A percentile compares a stretch with the other conserved stretches of the same genome.
Conservation (phyloP, 176 grass and related monocot species). For the Oryza punctata region DNA sequence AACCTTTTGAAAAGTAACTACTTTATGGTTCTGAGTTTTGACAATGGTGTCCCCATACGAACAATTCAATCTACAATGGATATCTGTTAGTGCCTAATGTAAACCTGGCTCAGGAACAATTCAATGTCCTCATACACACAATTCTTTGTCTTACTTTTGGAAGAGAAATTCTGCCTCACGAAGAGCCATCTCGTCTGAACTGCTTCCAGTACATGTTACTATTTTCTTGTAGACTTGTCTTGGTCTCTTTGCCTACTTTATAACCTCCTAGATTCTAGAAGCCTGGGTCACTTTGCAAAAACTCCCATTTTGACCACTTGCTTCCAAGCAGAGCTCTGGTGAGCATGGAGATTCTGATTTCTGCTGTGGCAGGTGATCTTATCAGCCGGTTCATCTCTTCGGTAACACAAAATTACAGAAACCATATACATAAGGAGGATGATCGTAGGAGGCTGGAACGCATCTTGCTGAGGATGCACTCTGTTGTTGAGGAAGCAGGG, state of each 20-base stretch:
- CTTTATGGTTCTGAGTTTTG: neutral
- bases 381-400: slow-evolving; percentile 41
- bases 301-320: neutral
- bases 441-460: slow-evolving; percentile 28
- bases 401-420: neutral
- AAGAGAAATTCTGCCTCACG: neutral
- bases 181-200: neutral
- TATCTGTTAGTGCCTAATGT: no score
- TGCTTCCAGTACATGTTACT: neutral
- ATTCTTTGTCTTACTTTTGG: no score
- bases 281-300: neutral
- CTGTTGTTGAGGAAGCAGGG: slow-evolving; percentile 36
- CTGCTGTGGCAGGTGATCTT: slow-evolving; percentile 24
- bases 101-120: no score
- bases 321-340: neutral
- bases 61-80: no score
- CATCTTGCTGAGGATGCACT: slow-evolving; percentile 30
- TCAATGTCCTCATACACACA: no score
- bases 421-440: neutral
- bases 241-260: neutral
- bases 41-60: no score
- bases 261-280: slow-evolving; percentile 6
- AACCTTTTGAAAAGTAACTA: neutral
- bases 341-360: slow-evolving; percentile 26
- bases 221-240: neutral